Evolutionary conservation across 192 early-diverging fungal genomes (phyloP), one percentile per base, ranked within the genome.

Genomic region (Mortierella antarctica): DNA sequence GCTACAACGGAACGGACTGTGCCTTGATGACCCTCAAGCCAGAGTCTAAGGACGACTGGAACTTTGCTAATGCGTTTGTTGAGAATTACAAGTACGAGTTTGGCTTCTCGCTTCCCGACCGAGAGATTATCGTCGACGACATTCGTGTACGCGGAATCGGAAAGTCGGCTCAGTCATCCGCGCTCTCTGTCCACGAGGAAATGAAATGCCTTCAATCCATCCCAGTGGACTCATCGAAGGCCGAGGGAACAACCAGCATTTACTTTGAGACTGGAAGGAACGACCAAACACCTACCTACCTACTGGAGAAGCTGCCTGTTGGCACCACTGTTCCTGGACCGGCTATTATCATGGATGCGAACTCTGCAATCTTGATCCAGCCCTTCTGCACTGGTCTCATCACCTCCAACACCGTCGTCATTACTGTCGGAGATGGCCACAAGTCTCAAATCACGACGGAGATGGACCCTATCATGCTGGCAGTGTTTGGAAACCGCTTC

Each of bases 401-500:
- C 10, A 96, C 95, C 1, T 87, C 89, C 39, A 67, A 83, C 17
- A 91, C 93, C 62, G 83, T 95, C 18, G 87, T 89, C 3, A 86
- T 90, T 58, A 86, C 87, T 1, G 75, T 85, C 21, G 88, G 86
- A 4, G 77, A 83, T 49, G 79, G 63, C 18, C 68, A 83, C 13
- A 83, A 79, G 59, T 61, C 57, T 10, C 75, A 83, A 50, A 74
- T 85, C 2, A 85, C 86, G 8, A 89, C 86, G 0, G 89, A 87
- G 57, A 84, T 89, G 64, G 98, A 99, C 64, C 95, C 96, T 21
- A 97, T 99, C 61, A 91, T 92, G 82, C 85, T 99, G 3, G 90
- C 94, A 2, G 92, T 99, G 17, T 96, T 99, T 83, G 92, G 92
- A 2, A 96, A 99, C 85, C 90, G 98, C 14, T 99, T 99, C 73